Evolutionary conservation across 306 rosid genomes (phyloP).

Genomic region (Fragaria vesca): DNA sequence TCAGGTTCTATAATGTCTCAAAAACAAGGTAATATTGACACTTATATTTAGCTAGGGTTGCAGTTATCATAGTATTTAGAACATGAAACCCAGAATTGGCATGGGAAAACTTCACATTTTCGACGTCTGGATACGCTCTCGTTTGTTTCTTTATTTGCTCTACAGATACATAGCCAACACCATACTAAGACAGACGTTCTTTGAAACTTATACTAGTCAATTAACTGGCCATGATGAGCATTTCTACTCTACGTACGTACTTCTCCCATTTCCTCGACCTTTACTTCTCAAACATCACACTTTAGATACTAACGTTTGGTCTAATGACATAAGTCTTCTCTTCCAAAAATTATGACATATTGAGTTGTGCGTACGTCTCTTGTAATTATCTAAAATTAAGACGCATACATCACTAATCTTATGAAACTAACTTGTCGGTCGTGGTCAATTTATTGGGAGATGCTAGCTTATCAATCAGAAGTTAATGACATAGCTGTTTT

Average conservation of each 20-base stretch:
- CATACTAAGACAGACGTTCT: too few relatives aligned
- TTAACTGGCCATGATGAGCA: not conserved
- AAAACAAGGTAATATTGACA: not conserved
- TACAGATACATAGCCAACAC: too few relatives aligned
- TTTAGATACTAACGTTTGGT: not conserved
- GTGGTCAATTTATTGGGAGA: not conserved
- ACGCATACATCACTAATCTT: not conserved
- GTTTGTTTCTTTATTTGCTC: too few relatives aligned
- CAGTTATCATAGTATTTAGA: not conserved
- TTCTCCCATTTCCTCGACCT: not conserved
- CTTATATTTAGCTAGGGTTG: not conserved
- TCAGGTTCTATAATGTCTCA: not conserved
- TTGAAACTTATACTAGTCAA: too few relatives aligned
- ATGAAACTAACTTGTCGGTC: not conserved
- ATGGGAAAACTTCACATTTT: not conserved
- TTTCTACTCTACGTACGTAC: not conserved
- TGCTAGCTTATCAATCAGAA: too few relatives aligned
- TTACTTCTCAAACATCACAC: not conserved
- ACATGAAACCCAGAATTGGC: not conserved
- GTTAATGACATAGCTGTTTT: not conserved
- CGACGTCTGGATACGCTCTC: too few relatives aligned
- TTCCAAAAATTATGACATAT: too few relatives aligned
- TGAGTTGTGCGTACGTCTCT: not conserved
- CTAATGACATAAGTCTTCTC: not conserved
- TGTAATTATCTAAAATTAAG: too few relatives aligned